Evolutionary conservation across 495 filamentous ascomycete species (phyloP).

Genomic region (Venustampulla echinocandica): DNA sequence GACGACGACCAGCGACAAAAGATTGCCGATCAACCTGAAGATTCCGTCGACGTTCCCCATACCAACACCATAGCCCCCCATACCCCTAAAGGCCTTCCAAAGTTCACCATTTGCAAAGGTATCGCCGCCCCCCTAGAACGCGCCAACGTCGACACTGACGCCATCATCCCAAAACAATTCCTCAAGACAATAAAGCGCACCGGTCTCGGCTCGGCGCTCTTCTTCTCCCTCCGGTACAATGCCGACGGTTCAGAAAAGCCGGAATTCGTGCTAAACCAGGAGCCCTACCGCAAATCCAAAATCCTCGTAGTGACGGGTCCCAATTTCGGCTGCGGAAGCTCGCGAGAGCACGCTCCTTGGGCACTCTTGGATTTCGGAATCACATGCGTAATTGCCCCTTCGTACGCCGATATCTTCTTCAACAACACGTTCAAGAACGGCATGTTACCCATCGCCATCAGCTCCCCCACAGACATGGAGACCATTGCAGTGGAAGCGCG

Average conservation of each 20-base stretch:
- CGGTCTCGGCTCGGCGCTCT: conserved; percentile 79
- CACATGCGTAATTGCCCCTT: conserved; percentile 84
- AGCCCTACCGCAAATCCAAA: conserved; percentile 76
- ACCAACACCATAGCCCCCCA: conserved; percentile 48
- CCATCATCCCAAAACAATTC: conserved; percentile 99
- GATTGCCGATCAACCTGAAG: conserved; percentile 67
- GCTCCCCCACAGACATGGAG: conserved; percentile 54
- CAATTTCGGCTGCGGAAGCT: conserved; percentile 94
- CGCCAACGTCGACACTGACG: conserved; percentile 91
- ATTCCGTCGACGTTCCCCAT: conserved; percentile 45
- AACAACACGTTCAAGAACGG: conserved; percentile 99
- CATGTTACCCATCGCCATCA: conserved; percentile 84
- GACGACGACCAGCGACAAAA: conserved; percentile 68
- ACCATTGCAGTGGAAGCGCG: conserved; percentile 71
- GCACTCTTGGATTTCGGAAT: conserved; percentile 95
- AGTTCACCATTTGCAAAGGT: conserved; percentile 74
- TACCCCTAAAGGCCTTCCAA: conserved; percentile 58
- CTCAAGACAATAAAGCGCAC: conserved; percentile 99
- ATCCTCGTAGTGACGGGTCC: conserved; percentile 88
- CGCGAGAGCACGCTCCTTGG: conserved; percentile 95
- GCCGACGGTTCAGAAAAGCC: conserved; percentile 63
- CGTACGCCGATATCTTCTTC: conserved; percentile 96
- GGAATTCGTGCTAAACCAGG: conserved; percentile 83
- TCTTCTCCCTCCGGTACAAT: conserved; percentile 73
- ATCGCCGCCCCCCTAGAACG: conserved; percentile 83